Percentiles rank a stretch among this genome's conserved stretches.
Evolutionary conservation across 2,329 filamentous ascomycete genomes (phyloP).

Genomic region (Fusarium secorum): DNA sequence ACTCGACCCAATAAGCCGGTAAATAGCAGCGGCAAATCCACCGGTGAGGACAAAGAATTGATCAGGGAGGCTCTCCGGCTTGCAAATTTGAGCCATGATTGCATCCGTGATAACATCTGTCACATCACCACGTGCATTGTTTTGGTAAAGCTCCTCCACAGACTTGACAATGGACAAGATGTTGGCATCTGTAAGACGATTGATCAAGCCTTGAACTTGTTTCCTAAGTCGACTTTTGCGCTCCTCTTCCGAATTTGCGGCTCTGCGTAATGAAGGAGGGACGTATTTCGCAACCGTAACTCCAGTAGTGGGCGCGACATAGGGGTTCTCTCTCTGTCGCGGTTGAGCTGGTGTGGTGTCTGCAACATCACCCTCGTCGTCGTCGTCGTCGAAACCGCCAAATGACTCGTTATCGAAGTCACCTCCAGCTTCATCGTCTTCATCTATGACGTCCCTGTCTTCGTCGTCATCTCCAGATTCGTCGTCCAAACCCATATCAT

Average conservation of each 20-base stretch:
- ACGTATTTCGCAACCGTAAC: constrained; percentile 75
- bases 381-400: constrained; percentile 49
- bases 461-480: constrained; percentile 30
- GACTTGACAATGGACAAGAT: constrained; percentile 84
- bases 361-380: constrained; percentile 43
- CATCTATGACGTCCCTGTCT: constrained; percentile 38
- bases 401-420: constrained; percentile 49
- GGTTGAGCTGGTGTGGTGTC: constrained; percentile 49
- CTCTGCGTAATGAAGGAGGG: constrained; percentile 80
- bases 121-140: constrained; percentile 86
- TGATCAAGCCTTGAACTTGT: constrained; percentile 87
- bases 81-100: constrained; percentile 79
- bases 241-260: constrained; percentile 70
- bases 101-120: constrained; percentile 81
- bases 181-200: constrained; percentile 91
- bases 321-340: constrained; percentile 81
- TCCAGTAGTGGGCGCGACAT: constrained; percentile 72
- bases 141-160: constrained; percentile 82
- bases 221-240: constrained; percentile 73
- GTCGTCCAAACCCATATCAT: constrained; percentile 34
- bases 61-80: constrained; percentile 80
- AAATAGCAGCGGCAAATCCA: constrained; percentile 86
- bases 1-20: constrained; percentile 86
- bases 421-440: constrained; percentile 42
- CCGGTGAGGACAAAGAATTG: constrained; percentile 91